Evolutionary conservation across 179 eudicot species (phyloP), one percentile per base, ranked within the genome.

Genomic region (Silene coronaria): DNA sequence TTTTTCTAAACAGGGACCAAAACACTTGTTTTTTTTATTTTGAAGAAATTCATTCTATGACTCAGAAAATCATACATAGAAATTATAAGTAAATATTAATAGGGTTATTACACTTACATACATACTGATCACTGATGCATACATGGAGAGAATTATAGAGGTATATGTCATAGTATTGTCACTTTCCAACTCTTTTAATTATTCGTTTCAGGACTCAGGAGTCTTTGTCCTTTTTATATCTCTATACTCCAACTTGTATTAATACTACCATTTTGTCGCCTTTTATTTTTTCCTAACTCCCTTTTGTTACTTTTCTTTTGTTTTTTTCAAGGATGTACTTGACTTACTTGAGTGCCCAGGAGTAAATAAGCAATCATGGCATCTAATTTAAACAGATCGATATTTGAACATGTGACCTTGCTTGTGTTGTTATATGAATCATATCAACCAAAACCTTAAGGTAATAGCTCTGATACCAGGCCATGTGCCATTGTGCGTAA

Each of bases 181-280:
- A 21, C 73, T 75, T 80, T 80, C 82, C 72, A 32, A 34, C 78
- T 64, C 76, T 62, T 75, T 68, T 64, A 74, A 53, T 79, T 74
- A 68, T 74, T 72, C 70, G 48, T 53, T 78, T 55, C 55, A 48
- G 55, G 34, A 30, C n/a, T n/a, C n/a, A n/a, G 4, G 55, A 48
- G 3, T 48, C 17, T 48, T 48, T 48, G 55, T 48, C 55, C 55
- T 13, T 13, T 34, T 48, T 48, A 1, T 48, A 2, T 48, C 1
- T 4, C 17, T 14, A 51, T 51, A 51, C 57, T 51, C 14, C 57
- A 0, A 51, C 57, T 51, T 8, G 1, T 3, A 51, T 51, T 51
- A 1, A 53, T 53, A 53, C 58, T 53, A 4, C 58, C 58, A 16
- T 2, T 13, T 51, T 13, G 19, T 53, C 58, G 48, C 13, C 0